Conservation (phyloP, 352 stramenopile genomes). For the Globisporangium takayamanum region DNA sequence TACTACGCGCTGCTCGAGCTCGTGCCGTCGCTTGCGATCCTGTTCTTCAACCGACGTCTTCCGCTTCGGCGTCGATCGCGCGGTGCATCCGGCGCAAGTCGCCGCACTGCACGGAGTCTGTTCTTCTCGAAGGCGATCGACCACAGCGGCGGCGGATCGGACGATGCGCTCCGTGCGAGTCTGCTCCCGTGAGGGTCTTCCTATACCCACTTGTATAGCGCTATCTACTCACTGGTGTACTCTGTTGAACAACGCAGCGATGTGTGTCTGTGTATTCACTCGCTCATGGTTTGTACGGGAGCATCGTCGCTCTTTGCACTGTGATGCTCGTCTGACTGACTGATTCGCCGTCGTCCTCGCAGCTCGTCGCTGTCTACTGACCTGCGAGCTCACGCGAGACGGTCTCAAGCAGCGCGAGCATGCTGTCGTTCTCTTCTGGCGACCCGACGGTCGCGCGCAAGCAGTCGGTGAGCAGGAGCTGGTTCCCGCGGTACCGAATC, state of each 20-base stretch:
- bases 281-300: background rate
- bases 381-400: constrained; percentile 42
- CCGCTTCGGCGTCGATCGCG: constrained; percentile 32
- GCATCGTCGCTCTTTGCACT: background rate
- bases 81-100: constrained; percentile 1
- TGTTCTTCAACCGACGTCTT: constrained; percentile 83
- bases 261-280: background rate
- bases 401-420: constrained; percentile 82
- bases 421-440: constrained; percentile 90
- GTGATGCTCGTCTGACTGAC: background rate
- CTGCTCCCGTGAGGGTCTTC: constrained; percentile 21
- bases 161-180: constrained; percentile 37
- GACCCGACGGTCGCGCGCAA: constrained; percentile 94
- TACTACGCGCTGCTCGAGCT: constrained; percentile 83
- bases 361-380: constrained; percentile 1
- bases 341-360: background rate
- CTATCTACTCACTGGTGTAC: background rate
- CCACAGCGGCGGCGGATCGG: background rate
- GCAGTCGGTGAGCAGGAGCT: constrained; percentile 94
- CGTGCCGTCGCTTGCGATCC: constrained; percentile 59
- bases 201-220: too few species aligned
- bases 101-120: constrained; percentile 13
- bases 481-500: constrained; percentile 95
- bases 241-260: background rate
- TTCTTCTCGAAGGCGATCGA: constrained; percentile 42